These are phyloP conservation scores for Scheffersomyces coipomensis DNA, from an alignment of 805 yeast genomes.

Conservation along the genomic window DNA sequence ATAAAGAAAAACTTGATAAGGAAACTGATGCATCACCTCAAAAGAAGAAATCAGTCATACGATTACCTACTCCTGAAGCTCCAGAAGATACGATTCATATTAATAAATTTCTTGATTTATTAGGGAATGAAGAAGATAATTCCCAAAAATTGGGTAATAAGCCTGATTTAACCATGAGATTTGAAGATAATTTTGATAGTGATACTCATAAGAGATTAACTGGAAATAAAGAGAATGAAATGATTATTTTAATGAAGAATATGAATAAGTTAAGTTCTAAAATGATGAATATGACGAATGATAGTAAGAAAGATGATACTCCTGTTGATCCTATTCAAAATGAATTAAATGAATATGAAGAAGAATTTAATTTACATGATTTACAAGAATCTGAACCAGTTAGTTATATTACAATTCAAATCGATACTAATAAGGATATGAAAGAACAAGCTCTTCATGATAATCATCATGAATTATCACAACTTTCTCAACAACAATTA, in stretches of 20 bases:
- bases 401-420: conserved; percentile 29
- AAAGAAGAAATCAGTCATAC: background rate
- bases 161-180: conserved; percentile 88
- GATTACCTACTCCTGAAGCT: background rate
- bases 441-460: conserved; percentile 17
- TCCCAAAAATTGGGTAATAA: conserved; percentile 71
- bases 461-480: conserved; percentile 1
- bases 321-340: conserved; percentile 8
- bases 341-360: conserved; percentile 19
- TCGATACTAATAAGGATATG: conserved; percentile 19
- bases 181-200: conserved; percentile 38
- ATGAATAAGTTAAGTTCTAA: conserved; percentile 86
- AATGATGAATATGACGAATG: conserved; percentile 47
- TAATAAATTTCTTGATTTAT: conserved; percentile 71
- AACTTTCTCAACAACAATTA: conserved; percentile 9
- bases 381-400: conserved; percentile 31
- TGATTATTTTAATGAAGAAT: conserved; percentile 74
- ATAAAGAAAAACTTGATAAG: conserved; percentile 4
- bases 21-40: background rate
- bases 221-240: conserved; percentile 48
- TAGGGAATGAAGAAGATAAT: conserved; percentile 80
- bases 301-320: conserved; percentile 1
- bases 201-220: conserved; percentile 4
- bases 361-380: conserved; percentile 36
- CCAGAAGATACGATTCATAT: conserved; percentile 42